Evolutionary conservation across 2,329 filamentous ascomycete genomes (phyloP), one percentile per base, ranked within the genome.

Genomic region (Raffaelea albimanens): DNA sequence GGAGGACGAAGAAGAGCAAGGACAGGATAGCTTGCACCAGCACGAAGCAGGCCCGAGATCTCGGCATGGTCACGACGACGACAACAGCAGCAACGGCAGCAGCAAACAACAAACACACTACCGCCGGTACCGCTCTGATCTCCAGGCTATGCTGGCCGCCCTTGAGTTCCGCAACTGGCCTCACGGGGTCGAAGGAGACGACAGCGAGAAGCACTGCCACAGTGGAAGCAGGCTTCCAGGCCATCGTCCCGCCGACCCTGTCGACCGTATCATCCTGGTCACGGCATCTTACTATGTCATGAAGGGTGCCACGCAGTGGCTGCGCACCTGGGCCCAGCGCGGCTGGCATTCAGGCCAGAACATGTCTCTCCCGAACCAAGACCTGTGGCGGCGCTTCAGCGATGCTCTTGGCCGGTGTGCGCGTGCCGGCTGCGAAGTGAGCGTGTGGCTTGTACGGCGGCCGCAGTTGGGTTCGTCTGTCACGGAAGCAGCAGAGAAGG

Each of bases 321-420:
- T 44, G 29, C 41, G 34, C 10, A 41, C 39, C 14, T 43, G 45
- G 45, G 34, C 22, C 14, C 14, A 11, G 4, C 21, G 40, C 20
- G 40, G 43, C 31, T 47, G 45, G 40, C 40, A 43, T 18, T 31
- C 21, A 13, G 29, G 9, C 2, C 19, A 38, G 11, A 38, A 42
- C 29, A 2, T 18, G 9, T 14, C 40, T 3, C 39, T 46, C 19
- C 40, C 33, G 14, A 29, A 46, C 31, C 45, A 31, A 14, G 45
- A 46, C 31, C 21, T 43, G 29, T 46, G 45, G 45, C 29, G 38
- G 4, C 45, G 45, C 3, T 21, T 43, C 16, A 46, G 25, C 40
- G 40, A 42, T 3, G 16, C 13, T 14, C 41, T 46, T 39, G 45
- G 45, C 14, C 11, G n/a, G 13, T 43, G 34, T 20, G 40, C 45